Conservation (phyloP, 2,329 filamentous ascomycete genomes). For the Penicillium sp. region DNA sequence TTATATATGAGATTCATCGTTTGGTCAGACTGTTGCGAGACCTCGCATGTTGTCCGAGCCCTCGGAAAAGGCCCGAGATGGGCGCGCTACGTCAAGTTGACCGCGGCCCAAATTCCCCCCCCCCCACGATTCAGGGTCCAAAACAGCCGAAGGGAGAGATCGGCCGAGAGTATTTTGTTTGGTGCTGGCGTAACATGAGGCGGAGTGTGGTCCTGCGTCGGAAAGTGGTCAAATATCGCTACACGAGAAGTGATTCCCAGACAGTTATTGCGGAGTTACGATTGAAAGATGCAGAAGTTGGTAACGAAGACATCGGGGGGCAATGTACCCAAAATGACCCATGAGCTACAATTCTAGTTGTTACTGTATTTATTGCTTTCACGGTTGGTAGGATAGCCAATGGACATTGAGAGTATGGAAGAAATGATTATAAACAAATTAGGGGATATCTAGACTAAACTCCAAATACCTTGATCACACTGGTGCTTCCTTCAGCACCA, state of each 20-base stretch:
- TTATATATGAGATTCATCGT: conserved; percentile 13
- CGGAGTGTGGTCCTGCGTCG: neutral
- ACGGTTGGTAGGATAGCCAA: neutral
- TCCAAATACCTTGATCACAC: conserved; percentile 44
- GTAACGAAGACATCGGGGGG: too few species aligned
- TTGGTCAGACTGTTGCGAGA: conserved; percentile 18
- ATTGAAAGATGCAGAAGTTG: too few species aligned
- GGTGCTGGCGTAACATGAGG: neutral
- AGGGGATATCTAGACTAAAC: conserved; percentile 18
- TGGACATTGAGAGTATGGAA: neutral
- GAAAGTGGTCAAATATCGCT: neutral
- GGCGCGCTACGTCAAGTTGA: conserved; percentile 21
- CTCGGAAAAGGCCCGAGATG: conserved; percentile 26
- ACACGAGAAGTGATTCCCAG: too few species aligned
- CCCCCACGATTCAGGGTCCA: neutral
- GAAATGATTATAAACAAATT: neutral
- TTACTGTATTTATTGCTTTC: too few species aligned
- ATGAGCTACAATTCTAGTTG: too few species aligned
- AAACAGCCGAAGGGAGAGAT: neutral
- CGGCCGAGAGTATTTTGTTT: neutral
- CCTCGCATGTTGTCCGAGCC: conserved; percentile 27
- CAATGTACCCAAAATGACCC: too few species aligned
- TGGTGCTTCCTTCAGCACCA: conserved; percentile 39
- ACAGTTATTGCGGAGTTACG: too few species aligned
- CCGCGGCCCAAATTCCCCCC: conserved; percentile 1